phyloP scores from a whole-genome alignment of 78 protist genomes.

The Speleostelium caveatum region DNA sequence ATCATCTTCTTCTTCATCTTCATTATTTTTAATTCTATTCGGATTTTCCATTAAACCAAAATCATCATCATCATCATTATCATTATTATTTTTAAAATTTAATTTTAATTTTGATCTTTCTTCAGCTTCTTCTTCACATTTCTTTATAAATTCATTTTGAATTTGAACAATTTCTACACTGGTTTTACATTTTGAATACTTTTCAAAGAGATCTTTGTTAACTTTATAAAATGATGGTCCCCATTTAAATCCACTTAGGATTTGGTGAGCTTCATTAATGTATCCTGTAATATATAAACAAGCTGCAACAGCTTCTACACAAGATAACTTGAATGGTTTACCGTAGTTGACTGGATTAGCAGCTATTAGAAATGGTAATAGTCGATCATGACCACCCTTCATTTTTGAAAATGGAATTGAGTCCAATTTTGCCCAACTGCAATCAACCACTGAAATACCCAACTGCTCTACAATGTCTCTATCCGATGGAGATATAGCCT shows the following conservation, averaged over 20 bases:
- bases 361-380: conserved; percentile 96
- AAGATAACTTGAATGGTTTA: conserved; percentile 90
- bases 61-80: conserved; percentile 6
- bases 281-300: conserved; percentile 87
- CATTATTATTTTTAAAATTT: not conserved
- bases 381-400: conserved; percentile 83
- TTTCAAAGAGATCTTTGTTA: conserved; percentile 87
- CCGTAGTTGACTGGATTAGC: conserved; percentile 99
- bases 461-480: conserved; percentile 67
- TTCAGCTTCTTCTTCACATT: conserved; percentile 58
- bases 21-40: not conserved
- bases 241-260: conserved; percentile 93
- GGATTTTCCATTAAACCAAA: conserved; percentile 55
- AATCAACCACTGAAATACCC: conserved; percentile 95
- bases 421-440: conserved; percentile 95
- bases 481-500: conserved; percentile 89
- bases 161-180: conserved; percentile 74
- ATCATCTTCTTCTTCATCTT: not conserved
- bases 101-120: not conserved
- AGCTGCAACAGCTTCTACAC: conserved; percentile 97
- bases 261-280: conserved; percentile 80
- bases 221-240: conserved; percentile 92
- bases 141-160: conserved; percentile 78
- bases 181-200: conserved; percentile 59
- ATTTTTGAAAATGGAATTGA: conserved; percentile 85